Evolutionary conservation across 345 rosid genomes (phyloP).

Genomic region (Eucalyptus caleyi): DNA sequence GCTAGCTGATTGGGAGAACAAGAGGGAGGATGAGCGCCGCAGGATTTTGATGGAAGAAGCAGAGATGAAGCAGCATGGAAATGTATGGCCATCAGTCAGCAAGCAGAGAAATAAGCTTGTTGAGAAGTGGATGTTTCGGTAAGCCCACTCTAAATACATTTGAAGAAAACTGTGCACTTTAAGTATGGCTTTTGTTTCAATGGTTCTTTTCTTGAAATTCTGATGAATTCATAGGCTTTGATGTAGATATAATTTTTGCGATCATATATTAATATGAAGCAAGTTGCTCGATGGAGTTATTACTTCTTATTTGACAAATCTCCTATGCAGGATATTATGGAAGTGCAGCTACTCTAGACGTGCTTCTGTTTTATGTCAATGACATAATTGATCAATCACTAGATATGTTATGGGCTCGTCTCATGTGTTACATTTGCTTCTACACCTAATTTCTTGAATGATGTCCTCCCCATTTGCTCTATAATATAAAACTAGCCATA

Average conservation of each 20-base stretch:
- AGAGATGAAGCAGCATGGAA: slow-evolving; percentile 52
- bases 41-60: slow-evolving; percentile 77
- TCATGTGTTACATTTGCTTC: neutral
- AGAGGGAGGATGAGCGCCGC: slow-evolving; percentile 51
- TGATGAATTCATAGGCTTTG: neutral
- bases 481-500: neutral
- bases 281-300: neutral
- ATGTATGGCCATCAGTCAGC: slow-evolving; percentile 40
- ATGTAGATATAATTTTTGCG: neutral
- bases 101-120: slow-evolving; percentile 34
- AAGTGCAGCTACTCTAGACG: neutral
- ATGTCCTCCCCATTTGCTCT: neutral
- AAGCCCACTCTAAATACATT: neutral
- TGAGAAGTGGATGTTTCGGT: slow-evolving; percentile 57
- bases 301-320: neutral
- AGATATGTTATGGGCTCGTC: neutral
- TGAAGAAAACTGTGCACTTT: neutral
- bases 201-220: neutral
- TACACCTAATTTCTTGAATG: neutral
- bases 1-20: slow-evolving; percentile 69
- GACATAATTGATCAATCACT: neutral
- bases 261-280: neutral
- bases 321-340: neutral
- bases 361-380: neutral
- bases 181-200: neutral